Evolutionary conservation across 805 yeast species (phyloP).

Genomic region (Cephaloascus fragrans): DNA sequence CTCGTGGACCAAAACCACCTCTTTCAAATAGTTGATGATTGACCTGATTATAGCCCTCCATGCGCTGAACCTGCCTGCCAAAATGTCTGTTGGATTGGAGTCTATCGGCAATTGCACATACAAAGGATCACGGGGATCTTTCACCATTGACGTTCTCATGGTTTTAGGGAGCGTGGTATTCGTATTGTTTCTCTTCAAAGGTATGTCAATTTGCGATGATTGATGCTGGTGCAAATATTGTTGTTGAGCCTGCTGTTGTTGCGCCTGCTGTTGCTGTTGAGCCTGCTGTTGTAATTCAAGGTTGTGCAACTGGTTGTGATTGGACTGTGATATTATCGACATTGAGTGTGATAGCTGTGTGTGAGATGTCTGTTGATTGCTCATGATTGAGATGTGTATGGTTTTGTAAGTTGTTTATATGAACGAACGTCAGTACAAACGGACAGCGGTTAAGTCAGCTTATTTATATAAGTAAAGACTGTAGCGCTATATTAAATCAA

Average conservation of each 20-base stretch:
- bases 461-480: no score
- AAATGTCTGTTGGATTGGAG: conserved; percentile 77
- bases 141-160: conserved; percentile 6
- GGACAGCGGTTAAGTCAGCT: no score
- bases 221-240: no score
- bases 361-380: not conserved
- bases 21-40: conserved; percentile 64
- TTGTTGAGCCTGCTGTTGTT: no score
- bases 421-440: not conserved
- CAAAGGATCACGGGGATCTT: conserved; percentile 31
- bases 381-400: not conserved
- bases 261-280: no score
- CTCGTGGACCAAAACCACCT: conserved; percentile 78
- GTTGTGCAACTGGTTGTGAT: conserved; percentile 1
- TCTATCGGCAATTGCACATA: conserved; percentile 33
- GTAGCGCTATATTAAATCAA: not conserved
- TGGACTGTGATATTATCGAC: not conserved
- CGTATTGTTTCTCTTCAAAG: not conserved
- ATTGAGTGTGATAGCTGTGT: not conserved
- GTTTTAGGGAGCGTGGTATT: not conserved
- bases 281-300: not conserved
- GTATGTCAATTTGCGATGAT: not conserved
- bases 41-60: conserved; percentile 80
- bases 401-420: not conserved
- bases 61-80: conserved; percentile 74